Percentiles rank a stretch among this genome's conserved stretches.
These are phyloP conservation scores for Paradendryphiella salina DNA, from an alignment of 2,329 filamentous ascomycete species.

Conservation along the genomic window DNA sequence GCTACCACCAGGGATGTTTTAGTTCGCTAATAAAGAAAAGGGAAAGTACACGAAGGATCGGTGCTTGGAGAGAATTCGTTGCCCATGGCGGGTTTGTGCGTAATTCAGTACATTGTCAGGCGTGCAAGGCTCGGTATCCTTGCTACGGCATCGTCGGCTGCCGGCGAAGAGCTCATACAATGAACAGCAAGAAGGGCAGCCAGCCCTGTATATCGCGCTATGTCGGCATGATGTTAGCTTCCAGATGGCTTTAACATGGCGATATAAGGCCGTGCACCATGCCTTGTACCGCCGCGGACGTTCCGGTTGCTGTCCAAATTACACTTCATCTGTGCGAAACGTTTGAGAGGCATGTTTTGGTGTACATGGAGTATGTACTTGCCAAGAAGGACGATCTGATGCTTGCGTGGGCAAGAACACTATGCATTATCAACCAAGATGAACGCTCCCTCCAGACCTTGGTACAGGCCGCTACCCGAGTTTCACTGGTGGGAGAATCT, in stretches of 20 bases:
- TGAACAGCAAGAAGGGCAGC: not conserved
- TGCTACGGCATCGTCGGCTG: not conserved
- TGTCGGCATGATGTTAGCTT: constrained; percentile 6
- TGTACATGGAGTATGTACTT: not conserved
- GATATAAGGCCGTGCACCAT: not conserved
- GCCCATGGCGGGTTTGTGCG: too few species aligned
- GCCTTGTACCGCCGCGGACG: constrained; percentile 9
- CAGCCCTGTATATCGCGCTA: constrained; percentile 6
- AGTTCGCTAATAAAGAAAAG: too few species aligned
- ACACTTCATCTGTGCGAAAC: constrained; percentile 9
- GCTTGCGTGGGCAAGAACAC: not conserved
- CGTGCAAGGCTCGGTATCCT: not conserved
- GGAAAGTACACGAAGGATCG: too few species aligned
- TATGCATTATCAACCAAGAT: constrained; percentile 7
- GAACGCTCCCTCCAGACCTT: constrained; percentile 11
- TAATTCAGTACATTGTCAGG: not conserved
- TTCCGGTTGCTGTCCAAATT: constrained; percentile 3
- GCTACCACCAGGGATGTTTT: too few species aligned
- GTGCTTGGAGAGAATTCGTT: too few species aligned
- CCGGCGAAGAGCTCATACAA: too few species aligned
- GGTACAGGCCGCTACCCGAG: constrained; percentile 7
- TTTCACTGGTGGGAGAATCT: constrained; percentile 16
- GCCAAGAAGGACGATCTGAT: not conserved
- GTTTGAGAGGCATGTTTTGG: constrained; percentile 1
- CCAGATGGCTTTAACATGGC: not conserved